Evolutionary conservation across 371 early-diverging fungal genomes (phyloP).

Genomic region (Zopfochytrium polystomum): DNA sequence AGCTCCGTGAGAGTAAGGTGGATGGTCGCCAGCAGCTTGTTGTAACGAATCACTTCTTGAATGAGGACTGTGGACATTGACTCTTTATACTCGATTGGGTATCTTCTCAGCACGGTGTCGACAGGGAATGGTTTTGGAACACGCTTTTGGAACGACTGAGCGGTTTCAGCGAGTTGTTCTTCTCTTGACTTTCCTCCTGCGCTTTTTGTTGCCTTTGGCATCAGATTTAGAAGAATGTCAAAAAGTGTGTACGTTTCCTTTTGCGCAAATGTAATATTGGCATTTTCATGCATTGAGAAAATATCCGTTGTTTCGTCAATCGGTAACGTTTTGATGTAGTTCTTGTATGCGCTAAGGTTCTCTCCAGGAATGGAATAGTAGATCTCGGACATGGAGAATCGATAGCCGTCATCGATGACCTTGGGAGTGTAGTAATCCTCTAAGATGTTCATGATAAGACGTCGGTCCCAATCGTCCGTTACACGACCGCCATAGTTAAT

Average conservation of each 20-base stretch:
- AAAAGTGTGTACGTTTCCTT: conserved; percentile 53
- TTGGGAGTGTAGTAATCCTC: conserved; percentile 52
- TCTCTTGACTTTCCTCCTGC: conserved; percentile 45
- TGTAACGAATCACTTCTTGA: conserved; percentile 60
- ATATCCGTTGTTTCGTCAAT: conserved; percentile 57
- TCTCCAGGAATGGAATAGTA: conserved; percentile 46
- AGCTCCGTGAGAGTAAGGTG: conserved; percentile 50
- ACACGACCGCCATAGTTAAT: conserved; percentile 63
- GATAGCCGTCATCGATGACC: conserved; percentile 48
- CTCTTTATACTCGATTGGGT: conserved; percentile 56
- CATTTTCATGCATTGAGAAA: conserved; percentile 60
- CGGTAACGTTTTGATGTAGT: conserved; percentile 52
- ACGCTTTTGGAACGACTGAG: conserved; percentile 37
- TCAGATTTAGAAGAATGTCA: conserved; percentile 49
- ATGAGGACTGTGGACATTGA: conserved; percentile 58
- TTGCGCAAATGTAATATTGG: conserved; percentile 61
- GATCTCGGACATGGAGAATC: conserved; percentile 41
- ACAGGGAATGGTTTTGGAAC: conserved; percentile 50
- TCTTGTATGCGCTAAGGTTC: conserved; percentile 38
- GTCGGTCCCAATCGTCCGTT: conserved; percentile 59
- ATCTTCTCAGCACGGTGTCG: conserved; percentile 45
- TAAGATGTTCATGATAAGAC: conserved; percentile 54
- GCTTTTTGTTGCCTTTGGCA: conserved; percentile 45
- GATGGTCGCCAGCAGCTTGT: conserved; percentile 46
- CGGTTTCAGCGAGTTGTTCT: conserved; percentile 45